Conservation (phyloP, 305 asterid species). For the Rubia occidens region DNA sequence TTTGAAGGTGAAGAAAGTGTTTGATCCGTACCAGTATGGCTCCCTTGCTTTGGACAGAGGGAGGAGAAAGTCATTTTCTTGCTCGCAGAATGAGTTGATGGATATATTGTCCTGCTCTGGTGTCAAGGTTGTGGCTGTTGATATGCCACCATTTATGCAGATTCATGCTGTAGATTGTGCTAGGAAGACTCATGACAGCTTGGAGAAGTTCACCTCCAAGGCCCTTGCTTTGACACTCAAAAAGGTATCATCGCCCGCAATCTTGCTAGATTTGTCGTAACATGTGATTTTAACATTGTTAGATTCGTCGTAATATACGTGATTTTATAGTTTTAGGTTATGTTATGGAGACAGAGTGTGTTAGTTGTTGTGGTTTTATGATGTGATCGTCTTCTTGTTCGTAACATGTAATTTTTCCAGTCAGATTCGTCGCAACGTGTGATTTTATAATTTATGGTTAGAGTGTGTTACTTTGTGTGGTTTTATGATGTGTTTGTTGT, state of each 20-base stretch:
- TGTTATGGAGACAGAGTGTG: neutral
- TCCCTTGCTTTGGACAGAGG: constrained; percentile 32
- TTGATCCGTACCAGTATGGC: neutral
- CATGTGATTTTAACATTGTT: too few species aligned
- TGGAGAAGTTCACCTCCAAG: constrained; percentile 89
- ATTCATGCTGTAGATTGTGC: constrained; percentile 85
- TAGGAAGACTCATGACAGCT: constrained; percentile 71
- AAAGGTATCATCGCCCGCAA: constrained; percentile 63
- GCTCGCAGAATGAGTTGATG: constrained; percentile 55
- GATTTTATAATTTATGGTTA: too few species aligned
- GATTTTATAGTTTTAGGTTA: neutral
- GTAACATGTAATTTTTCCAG: too few species aligned
- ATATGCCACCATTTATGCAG: constrained; percentile 94
- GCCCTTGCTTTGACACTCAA: constrained; percentile 61
- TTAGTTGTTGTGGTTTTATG: neutral
- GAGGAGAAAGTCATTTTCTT: constrained; percentile 56
- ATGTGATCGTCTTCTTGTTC: neutral
- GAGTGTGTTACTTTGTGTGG: too few species aligned
- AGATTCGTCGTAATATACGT: too few species aligned
- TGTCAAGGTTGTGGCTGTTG: constrained; percentile 78
- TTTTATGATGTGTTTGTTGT: too few species aligned
- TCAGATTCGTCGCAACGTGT: too few species aligned
- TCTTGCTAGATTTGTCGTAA: neutral
- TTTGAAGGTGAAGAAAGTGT: constrained; percentile 18
- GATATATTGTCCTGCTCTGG: constrained; percentile 54